Percentiles rank a stretch among this genome's conserved stretches.
Conservation (phyloP, 1,284 basidiomycete genomes). For the Thelephora terrestris region DNA sequence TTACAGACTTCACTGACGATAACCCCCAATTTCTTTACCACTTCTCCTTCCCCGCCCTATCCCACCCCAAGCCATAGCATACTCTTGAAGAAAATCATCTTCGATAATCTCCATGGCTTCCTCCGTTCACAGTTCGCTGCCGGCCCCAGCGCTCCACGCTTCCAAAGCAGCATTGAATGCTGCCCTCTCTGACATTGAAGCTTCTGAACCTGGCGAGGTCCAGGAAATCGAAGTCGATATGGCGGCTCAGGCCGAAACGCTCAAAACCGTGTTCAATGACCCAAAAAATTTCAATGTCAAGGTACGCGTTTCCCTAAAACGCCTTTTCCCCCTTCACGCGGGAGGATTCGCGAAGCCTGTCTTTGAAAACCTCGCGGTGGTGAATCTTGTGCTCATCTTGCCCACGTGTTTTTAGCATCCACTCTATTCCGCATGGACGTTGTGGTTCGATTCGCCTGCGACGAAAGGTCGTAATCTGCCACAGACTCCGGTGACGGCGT, state of each 20-base stretch:
- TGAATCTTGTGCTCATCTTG: conserved; percentile 2
- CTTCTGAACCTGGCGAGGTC: conserved; percentile 59
- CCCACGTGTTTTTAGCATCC: conserved; percentile 56
- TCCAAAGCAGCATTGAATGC: conserved; percentile 64
- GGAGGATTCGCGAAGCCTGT: not conserved
- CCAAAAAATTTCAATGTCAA: conserved; percentile 88
- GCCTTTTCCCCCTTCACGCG: conserved; percentile 4
- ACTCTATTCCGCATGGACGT: conserved; percentile 88
- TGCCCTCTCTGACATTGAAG: conserved; percentile 46
- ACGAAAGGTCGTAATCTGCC: conserved; percentile 83
- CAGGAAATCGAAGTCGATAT: conserved; percentile 59
- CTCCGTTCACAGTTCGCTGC: conserved; percentile 26
- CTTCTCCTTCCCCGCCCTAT: not conserved
- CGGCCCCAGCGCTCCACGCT: conserved; percentile 56
- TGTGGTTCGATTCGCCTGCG: conserved; percentile 92
- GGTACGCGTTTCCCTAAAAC: conserved; percentile 30
- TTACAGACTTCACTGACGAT: no score
- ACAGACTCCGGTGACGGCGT: conserved; percentile 72
- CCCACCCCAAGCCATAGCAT: not conserved
- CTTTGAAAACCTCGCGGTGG: not conserved
- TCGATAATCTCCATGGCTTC: conserved; percentile 23
- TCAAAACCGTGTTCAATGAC: conserved; percentile 85
- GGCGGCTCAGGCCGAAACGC: conserved; percentile 70
- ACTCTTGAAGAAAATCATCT: not conserved
- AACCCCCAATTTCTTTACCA: not conserved